Evolutionary conservation across 345 rosid genomes (phyloP), one percentile per base, ranked within the genome.

Genomic region (Geranium brycei): DNA sequence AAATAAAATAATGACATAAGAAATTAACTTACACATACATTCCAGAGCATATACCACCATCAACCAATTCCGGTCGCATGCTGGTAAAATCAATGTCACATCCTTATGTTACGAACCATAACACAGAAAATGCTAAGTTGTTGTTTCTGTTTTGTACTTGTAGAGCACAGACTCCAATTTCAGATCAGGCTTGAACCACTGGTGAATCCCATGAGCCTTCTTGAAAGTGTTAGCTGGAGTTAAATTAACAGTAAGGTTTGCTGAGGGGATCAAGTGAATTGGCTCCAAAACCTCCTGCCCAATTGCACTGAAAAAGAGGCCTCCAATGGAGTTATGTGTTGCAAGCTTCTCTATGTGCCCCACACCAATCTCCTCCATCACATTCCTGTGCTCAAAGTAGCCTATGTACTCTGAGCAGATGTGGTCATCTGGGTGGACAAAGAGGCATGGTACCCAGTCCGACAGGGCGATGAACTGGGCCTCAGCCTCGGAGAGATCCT

Each of bases 131-230:
- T 23, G 28, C 28, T 23, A 23, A 23, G 28, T 23, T 23, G 28
- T 23, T 23, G 28, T 23, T 23, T 23, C 28, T 23, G 28, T 23
- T 0, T 23, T 23, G 72, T 86, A 91, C 63, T 60, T 69, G 80
- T 87, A 78, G 58, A 78, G 59, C 72, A 79, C 75, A 62, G 86
- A 79, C 62, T 85, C 76, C 66, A 91, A 63, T 23, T 74, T 56
- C 61, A 77, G 62, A 63, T 88, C 89, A 0, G 85, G 85, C 55
- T 75, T 67, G 97, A 95, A 93, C 99, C 97, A 93, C 60, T 90
- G 97, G 72, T 85, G 95, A 72, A 93, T 78, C 57, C 97, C 95
- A 70, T 93, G 99, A 8, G 97, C 97, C 67, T 79, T 75, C 71
- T 73, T 86, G 53, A 88, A 87, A 67, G 83, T 84, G 28, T 51